These are phyloP conservation scores for Myxozyma mucilagina DNA, from an alignment of 805 yeast species.

Conservation along the genomic window DNA sequence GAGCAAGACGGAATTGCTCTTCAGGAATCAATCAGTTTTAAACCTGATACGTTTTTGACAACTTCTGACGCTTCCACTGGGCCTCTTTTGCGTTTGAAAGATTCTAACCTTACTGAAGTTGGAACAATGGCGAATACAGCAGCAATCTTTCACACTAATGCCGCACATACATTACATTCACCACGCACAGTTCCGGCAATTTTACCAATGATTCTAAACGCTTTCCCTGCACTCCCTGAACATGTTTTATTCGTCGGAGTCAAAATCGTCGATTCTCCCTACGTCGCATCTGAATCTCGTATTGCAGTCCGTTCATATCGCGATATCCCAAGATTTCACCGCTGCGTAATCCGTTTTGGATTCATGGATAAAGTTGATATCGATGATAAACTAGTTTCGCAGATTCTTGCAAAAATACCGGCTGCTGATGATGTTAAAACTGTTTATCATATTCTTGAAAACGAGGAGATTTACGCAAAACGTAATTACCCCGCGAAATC, in stretches of 20 bases:
- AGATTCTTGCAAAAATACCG: conserved; percentile 3
- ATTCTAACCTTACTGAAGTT: not conserved
- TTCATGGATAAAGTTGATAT: conserved; percentile 47
- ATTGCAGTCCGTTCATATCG: conserved; percentile 46
- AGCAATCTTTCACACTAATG: conserved; percentile 45
- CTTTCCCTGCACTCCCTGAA: conserved; percentile 49
- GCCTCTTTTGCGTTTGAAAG: not conserved
- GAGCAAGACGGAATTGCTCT: not conserved
- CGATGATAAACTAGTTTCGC: conserved; percentile 14
- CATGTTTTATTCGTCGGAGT: conserved; percentile 48
- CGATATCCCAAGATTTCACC: conserved; percentile 48
- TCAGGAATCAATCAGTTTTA: not conserved
- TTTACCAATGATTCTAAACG: conserved; percentile 42
- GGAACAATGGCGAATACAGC: conserved; percentile 42
- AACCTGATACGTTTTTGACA: not conserved
- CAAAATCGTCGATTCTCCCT: conserved; percentile 48
- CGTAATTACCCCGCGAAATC: too few species aligned
- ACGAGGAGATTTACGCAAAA: too few species aligned
- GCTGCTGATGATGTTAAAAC: not conserved
- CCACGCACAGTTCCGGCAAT: conserved; percentile 51
- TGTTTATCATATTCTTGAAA: too few species aligned
- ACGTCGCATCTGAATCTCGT: conserved; percentile 41
- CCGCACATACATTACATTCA: conserved; percentile 40
- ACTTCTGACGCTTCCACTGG: not conserved
- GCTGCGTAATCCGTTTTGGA: conserved; percentile 53